Evolutionary conservation across 306 rosid species (phyloP), one percentile per base, ranked within the genome.

Genomic region (Vigna trinervia): DNA sequence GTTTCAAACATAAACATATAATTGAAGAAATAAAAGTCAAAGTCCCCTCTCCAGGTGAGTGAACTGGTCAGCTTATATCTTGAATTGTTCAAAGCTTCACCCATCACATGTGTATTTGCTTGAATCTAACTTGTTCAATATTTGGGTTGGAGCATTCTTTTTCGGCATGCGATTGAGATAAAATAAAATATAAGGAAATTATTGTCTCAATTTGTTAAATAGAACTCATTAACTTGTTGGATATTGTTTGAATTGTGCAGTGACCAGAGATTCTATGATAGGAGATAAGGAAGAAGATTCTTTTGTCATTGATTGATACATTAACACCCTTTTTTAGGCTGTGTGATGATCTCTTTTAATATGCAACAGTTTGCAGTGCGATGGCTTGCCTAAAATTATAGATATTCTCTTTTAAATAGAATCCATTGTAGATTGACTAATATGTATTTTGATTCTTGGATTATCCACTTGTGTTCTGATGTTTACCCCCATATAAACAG

Each of bases 401-500:
- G 47, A 5, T 17, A 38, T 70, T 76, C 28, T 51, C 65, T 63
- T 61, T 45, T 74, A 45, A n/a, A 34, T 14, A 65, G 69, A 23
- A 80, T 47, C 30, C 34, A 26, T 30, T 77, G 59, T 69, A 20
- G 63, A 72, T 7, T 47, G 47, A 20, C 47, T 47, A 30, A 0
- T 58, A 69, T n/a, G 12, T 28, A 20, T 14, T 48, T 64, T 17
- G 47, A 38, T 74, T 70, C 4, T 85, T 22, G 17, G 67, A 78
- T 70, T 71, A 22, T 75, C 38, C 69, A 22, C 66, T 30, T 52
- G 8, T 60, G 11, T 28, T 26, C 75, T 85, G 81, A 76, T 75
- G 36, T 52, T 9, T 0, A 39, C 13, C 36, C 17, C n/a, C 32
- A 19, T 57, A 14, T 76, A 54, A 61, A 84, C 87, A 94, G 98